These are phyloP conservation scores for Hanseniaspora thailandica DNA, from an alignment of 805 yeast species.

Conservation along the genomic window DNA sequence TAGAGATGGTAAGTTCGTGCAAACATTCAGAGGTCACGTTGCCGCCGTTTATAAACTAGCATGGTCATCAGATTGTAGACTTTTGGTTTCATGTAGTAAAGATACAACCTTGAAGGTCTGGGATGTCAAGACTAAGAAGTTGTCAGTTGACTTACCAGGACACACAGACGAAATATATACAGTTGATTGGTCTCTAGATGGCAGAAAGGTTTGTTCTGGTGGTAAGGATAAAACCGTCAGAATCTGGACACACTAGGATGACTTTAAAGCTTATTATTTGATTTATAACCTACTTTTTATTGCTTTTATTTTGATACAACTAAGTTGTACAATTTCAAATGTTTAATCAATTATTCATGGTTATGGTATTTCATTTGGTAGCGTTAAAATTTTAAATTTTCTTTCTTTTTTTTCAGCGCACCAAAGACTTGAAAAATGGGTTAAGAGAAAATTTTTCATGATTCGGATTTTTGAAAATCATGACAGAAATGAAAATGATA, in stretches of 20 bases:
- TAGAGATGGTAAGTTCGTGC: conserved; percentile 72
- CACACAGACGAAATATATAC: conserved; percentile 93
- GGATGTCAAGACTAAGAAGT: conserved; percentile 80
- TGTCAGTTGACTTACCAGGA: conserved; percentile 86
- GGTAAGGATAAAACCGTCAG: conserved; percentile 93
- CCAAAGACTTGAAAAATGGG: not conserved
- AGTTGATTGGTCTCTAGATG: conserved; percentile 97
- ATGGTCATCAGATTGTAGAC: conserved; percentile 90
- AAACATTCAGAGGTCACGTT: conserved; percentile 92
- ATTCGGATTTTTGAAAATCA: not conserved
- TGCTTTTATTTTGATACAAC: no score
- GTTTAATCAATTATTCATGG: no score
- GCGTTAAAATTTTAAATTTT: not conserved
- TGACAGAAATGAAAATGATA: not conserved
- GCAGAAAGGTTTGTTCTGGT: conserved; percentile 87
- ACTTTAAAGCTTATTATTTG: not conserved
- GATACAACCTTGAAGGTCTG: conserved; percentile 94
- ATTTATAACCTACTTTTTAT: not conserved
- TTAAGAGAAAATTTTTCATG: not conserved
- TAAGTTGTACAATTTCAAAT: no score
- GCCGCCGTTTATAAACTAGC: conserved; percentile 96
- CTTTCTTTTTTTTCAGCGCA: not conserved
- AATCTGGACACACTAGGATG: conserved; percentile 61
- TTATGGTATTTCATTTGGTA: not conserved
- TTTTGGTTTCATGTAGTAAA: conserved; percentile 85